A percentile compares a stretch with the other conserved stretches of the same genome.
These are phyloP conservation scores for Paulownia fortunei DNA, from an alignment of 257 asterid species.

Conservation along the genomic window DNA sequence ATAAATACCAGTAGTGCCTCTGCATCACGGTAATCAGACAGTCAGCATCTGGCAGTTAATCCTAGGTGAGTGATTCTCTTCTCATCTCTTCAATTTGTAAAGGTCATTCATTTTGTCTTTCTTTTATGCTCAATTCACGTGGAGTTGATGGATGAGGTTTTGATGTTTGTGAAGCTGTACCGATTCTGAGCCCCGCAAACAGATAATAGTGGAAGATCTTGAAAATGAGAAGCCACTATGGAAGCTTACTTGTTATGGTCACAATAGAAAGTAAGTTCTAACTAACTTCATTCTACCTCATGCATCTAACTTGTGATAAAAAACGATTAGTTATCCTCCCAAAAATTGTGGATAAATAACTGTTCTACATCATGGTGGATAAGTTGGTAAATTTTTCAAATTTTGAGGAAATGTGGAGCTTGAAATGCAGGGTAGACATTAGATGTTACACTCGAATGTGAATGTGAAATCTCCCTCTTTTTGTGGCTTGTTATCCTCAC, in stretches of 20 bases:
- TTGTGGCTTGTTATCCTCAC: too few species aligned
- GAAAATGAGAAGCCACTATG: conserved; percentile 69
- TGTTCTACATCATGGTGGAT: too few species aligned
- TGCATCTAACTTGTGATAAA: not conserved
- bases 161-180: conserved; percentile 59
- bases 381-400: too few species aligned
- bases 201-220: conserved; percentile 56
- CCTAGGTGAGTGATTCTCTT: conserved; percentile 53
- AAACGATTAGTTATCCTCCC: too few species aligned
- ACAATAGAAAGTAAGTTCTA: conserved; percentile 51
- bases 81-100: not conserved
- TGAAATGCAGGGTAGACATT: too few species aligned
- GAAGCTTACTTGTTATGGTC: conserved; percentile 82
- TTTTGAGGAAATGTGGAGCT: too few species aligned
- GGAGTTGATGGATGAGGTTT: conserved; percentile 26
- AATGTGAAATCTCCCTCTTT: too few species aligned
- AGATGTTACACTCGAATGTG: too few species aligned
- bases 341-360: too few species aligned
- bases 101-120: conserved; percentile 1
- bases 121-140: not conserved
- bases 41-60: conserved; percentile 50
- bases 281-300: not conserved
- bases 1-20: conserved; percentile 37
- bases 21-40: conserved; percentile 48
- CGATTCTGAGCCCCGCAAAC: conserved; percentile 69